Evolutionary conservation across 2,329 filamentous ascomycete genomes (phyloP).

Genomic region (Fusarium verticillioides): DNA sequence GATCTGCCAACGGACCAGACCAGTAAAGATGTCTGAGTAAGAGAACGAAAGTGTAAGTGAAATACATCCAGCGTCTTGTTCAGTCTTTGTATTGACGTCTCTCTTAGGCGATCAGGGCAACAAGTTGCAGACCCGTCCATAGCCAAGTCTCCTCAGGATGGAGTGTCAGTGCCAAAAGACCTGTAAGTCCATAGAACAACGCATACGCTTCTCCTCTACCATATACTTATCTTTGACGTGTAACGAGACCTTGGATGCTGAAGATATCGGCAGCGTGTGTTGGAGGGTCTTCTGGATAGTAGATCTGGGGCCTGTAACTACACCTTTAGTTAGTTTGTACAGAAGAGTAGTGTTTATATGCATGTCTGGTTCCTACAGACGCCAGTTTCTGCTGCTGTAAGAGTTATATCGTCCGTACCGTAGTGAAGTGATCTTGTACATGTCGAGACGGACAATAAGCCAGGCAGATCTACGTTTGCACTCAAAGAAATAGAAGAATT

Average conservation of each 20-base stretch:
- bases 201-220: not conserved
- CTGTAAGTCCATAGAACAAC: not conserved
- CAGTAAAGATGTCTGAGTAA: not conserved
- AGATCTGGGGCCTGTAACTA: not conserved
- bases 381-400: not conserved
- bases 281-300: not conserved
- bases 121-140: accelerated
- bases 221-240: not conserved
- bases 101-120: no score
- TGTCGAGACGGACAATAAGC: not conserved
- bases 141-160: not conserved
- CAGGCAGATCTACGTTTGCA: not conserved
- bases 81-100: not conserved
- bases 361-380: not conserved
- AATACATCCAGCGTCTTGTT: not conserved
- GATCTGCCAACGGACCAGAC: not conserved
- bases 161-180: not conserved
- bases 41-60: not conserved
- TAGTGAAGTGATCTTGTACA: not conserved
- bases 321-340: not conserved
- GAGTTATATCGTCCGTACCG: not conserved
- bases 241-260: not conserved
- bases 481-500: not conserved
- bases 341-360: not conserved
- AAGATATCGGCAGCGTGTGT: not conserved